These are phyloP conservation scores for Saccharomycopsis hybrid DNA, from an alignment of 1,139 yeast species.

Conservation along the genomic window DNA sequence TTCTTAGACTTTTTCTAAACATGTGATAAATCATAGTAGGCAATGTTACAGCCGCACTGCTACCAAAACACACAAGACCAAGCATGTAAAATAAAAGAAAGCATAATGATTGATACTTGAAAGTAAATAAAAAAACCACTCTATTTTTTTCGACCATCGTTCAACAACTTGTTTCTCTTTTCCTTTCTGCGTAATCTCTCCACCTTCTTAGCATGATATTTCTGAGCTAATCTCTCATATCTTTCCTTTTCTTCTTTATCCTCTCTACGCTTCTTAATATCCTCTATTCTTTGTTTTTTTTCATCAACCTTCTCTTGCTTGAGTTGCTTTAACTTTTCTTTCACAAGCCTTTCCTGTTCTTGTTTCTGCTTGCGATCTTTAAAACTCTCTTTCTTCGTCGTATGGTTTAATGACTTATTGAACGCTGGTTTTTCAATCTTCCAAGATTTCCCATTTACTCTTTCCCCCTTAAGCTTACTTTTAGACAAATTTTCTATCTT, in stretches of 20 bases:
- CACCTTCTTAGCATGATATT: constrained; percentile 73
- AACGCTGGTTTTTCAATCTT: constrained; percentile 46
- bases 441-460: constrained; percentile 53
- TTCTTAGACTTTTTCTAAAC: too few relatives aligned
- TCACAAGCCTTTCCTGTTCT: constrained; percentile 28
- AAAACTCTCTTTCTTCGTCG: constrained; percentile 32
- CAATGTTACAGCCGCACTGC: too few relatives aligned
- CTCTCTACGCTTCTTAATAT: constrained; percentile 57
- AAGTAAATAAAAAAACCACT: too few relatives aligned
- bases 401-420: constrained; percentile 31
- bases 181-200: constrained; percentile 76
- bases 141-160: constrained; percentile 46
- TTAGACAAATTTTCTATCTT: background rate
- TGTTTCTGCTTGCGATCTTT: constrained; percentile 35
- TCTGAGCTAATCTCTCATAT: constrained; percentile 60
- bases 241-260: constrained; percentile 70
- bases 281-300: constrained; percentile 44
- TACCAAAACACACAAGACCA: too few relatives aligned
- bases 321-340: constrained; percentile 43
- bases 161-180: constrained; percentile 72
- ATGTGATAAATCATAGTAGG: too few relatives aligned
- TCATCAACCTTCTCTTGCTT: constrained; percentile 57
- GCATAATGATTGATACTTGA: too few relatives aligned
- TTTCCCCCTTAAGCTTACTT: constrained; percentile 31
- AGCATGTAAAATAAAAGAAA: too few relatives aligned